These are phyloP conservation scores for Pleurozium schreberi DNA, from an alignment of 225 moss, liverwort and hornwort species.

Conservation along the genomic window DNA sequence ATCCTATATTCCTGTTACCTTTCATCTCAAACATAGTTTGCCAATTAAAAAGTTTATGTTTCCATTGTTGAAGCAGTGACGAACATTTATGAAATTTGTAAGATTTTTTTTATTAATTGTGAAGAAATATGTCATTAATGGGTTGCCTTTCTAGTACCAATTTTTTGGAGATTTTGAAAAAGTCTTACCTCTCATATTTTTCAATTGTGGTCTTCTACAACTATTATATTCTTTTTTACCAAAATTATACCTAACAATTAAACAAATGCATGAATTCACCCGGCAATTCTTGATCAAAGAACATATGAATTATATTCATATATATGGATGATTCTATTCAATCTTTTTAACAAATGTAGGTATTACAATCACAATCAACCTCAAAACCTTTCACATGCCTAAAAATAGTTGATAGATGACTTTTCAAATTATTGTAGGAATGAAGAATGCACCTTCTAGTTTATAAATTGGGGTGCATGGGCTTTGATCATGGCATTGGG, in stretches of 20 bases:
- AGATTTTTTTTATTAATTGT: neutral
- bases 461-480: neutral
- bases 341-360: neutral
- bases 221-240: neutral
- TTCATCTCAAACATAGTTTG: neutral
- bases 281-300: no score
- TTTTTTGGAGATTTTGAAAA: neutral
- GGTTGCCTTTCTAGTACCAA: neutral
- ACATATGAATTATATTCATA: neutral
- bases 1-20: neutral
- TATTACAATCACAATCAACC: neutral
- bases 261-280: neutral
- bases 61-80: neutral
- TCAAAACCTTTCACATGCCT: accelerated
- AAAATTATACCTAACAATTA: neutral
- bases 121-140: neutral
- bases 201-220: neutral
- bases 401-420: neutral
- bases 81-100: neutral
- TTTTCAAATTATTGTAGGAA: neutral
- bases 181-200: neutral
- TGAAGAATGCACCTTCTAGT: neutral
- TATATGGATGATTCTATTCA: neutral
- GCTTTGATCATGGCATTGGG: no score
- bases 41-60: neutral